phyloP scores from a whole-genome alignment of 768 basidiomycete species.

The Lactarius hengduanensis region DNA sequence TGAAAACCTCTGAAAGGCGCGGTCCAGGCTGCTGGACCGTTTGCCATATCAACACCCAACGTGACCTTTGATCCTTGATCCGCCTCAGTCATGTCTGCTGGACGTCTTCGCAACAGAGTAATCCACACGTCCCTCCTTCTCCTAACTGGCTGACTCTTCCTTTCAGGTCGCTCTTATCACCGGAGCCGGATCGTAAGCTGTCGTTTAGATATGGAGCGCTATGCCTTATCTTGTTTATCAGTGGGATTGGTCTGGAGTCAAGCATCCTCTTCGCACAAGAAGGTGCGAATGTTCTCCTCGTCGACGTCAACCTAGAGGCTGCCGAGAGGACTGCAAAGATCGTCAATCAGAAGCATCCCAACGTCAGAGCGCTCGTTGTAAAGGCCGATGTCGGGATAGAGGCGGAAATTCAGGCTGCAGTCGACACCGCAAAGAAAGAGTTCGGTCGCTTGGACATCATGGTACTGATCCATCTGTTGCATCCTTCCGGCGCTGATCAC shows the following conservation, averaged over 20 bases:
- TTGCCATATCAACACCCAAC: neutral
- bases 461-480: constrained; percentile 47
- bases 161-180: constrained; percentile 74
- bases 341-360: constrained; percentile 65
- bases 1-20: neutral
- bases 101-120: constrained; percentile 68
- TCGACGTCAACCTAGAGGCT: constrained; percentile 79
- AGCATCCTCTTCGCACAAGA: constrained; percentile 94
- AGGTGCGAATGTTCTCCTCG: constrained; percentile 86
- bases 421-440: constrained; percentile 73
- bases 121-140: constrained; percentile 17
- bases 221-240: constrained; percentile 36
- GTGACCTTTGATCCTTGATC: neutral
- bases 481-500: constrained; percentile 6
- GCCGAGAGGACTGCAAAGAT: constrained; percentile 65
- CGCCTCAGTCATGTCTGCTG: constrained; percentile 34
- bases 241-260: constrained; percentile 95
- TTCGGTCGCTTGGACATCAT: constrained; percentile 96
- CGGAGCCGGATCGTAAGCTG: constrained; percentile 81
- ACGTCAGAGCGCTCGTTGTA: constrained; percentile 63
- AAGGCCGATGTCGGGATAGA: constrained; percentile 91
- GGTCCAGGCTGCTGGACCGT: neutral
- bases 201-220: neutral
- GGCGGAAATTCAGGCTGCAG: constrained; percentile 75
- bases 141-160: neutral